Percentiles rank a stretch among this genome's conserved stretches.
Conservation (phyloP, 2,329 filamentous ascomycete species). For the Alternaria ventricosa region DNA sequence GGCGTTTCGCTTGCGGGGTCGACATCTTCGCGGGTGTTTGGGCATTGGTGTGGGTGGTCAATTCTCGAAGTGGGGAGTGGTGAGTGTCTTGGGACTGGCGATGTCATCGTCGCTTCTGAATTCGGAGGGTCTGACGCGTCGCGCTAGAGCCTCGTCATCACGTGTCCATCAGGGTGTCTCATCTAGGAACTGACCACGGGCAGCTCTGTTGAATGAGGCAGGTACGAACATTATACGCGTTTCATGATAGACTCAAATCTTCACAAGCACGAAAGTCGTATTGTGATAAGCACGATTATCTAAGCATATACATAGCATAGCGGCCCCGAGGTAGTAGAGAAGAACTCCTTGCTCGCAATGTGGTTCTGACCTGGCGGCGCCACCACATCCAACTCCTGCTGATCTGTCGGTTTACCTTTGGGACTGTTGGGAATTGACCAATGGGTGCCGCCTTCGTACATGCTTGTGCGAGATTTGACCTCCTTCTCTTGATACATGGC, state of each 20-base stretch:
- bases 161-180: background rate
- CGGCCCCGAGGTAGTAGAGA: conserved; percentile 39
- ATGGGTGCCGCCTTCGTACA: conserved; percentile 54
- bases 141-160: conserved; percentile 9
- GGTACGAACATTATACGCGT: background rate
- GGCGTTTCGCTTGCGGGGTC: conserved; percentile 65
- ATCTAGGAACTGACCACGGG: background rate
- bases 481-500: conserved; percentile 49
- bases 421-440: conserved; percentile 51
- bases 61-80: background rate
- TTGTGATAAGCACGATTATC: background rate
- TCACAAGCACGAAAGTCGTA: background rate
- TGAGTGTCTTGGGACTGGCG: background rate
- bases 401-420: conserved; percentile 46
- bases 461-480: conserved; percentile 25
- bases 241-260: background rate
- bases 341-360: conserved; percentile 32
- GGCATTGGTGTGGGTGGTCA: conserved; percentile 16
- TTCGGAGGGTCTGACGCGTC: conserved; percentile 1
- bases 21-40: conserved; percentile 48
- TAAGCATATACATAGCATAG: conserved; percentile 45
- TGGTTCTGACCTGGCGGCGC: conserved; percentile 32
- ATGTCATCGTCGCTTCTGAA: conserved; percentile 9
- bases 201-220: background rate
- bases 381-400: conserved; percentile 34